These are phyloP conservation scores for Phellopilus nigrolimitatus DNA, from an alignment of 1,284 basidiomycete genomes.

Conservation along the genomic window DNA sequence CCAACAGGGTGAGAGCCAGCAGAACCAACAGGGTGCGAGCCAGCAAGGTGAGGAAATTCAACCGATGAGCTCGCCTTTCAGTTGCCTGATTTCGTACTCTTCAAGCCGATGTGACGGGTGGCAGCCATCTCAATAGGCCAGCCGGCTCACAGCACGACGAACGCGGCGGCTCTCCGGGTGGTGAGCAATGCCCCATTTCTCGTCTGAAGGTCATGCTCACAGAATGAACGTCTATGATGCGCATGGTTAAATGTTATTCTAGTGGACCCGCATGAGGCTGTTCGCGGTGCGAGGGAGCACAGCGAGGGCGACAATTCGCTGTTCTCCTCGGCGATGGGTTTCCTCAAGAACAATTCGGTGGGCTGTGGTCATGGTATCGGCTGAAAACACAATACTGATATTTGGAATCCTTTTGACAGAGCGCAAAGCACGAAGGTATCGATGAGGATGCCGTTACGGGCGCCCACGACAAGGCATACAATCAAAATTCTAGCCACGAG, in stretches of 20 bases:
- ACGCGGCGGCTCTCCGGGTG: too few relatives aligned
- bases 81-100: too few relatives aligned
- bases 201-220: too few relatives aligned
- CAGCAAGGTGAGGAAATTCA: too few relatives aligned
- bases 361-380: not conserved
- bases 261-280: slow-evolving; percentile 60
- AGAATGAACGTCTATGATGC: not conserved
- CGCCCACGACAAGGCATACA: slow-evolving; percentile 48
- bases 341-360: slow-evolving; percentile 49
- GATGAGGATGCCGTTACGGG: slow-evolving; percentile 63
- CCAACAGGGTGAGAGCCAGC: slow-evolving; percentile 17
- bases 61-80: too few relatives aligned
- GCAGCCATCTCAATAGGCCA: too few relatives aligned
- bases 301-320: slow-evolving; percentile 48
- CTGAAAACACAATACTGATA: not conserved
- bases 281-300: slow-evolving; percentile 39
- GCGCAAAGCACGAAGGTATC: slow-evolving; percentile 48
- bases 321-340: slow-evolving; percentile 48
- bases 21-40: too few relatives aligned
- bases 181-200: too few relatives aligned
- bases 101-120: too few relatives aligned
- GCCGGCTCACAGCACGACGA: too few relatives aligned
- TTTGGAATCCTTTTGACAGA: slow-evolving; percentile 33
- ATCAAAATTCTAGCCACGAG: slow-evolving; percentile 42
- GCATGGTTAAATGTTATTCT: too few relatives aligned